Evolutionary conservation across 345 rosid genomes (phyloP).

Genomic region (Rhizophora apiculata): DNA sequence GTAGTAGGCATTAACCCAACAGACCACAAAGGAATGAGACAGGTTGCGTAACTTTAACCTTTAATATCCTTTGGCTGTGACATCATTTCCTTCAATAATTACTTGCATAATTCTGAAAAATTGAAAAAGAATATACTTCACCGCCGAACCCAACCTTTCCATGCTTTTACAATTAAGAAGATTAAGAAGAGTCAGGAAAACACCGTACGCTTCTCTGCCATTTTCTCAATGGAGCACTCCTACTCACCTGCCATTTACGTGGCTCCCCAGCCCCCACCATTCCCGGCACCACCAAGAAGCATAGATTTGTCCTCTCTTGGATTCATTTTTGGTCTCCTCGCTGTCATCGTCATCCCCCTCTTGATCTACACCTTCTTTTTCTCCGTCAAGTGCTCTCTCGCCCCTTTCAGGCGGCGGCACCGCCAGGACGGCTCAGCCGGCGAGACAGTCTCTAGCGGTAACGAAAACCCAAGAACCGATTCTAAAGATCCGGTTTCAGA

Average conservation of each 20-base stretch:
- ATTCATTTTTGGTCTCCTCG: constrained; percentile 61
- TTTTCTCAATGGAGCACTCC: constrained; percentile 11
- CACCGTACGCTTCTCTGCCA: background rate
- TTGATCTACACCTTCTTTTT: constrained; percentile 65
- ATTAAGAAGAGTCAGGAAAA: no score
- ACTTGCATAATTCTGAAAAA: no score
- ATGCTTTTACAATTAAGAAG: no score
- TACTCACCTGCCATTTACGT: constrained; percentile 20
- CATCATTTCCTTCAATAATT: no score
- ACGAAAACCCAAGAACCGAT: constrained; percentile 1
- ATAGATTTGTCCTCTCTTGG: constrained; percentile 66
- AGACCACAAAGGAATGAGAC: no score
- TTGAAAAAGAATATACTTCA: no score
- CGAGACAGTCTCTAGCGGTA: background rate
- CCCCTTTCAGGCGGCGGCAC: constrained; percentile 21
- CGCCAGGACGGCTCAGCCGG: background rate
- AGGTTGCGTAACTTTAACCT: no score
- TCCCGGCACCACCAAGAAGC: constrained; percentile 49
- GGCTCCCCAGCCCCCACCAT: constrained; percentile 42
- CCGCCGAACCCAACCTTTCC: no score
- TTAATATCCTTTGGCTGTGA: no score
- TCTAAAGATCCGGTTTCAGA: constrained; percentile 22
- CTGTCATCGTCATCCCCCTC: constrained; percentile 64
- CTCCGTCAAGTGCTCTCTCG: constrained; percentile 48
- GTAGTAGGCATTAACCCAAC: no score